Base-by-base conservation (phyloP, 495 filamentous ascomycete species). In the Podospora australis region DNA sequence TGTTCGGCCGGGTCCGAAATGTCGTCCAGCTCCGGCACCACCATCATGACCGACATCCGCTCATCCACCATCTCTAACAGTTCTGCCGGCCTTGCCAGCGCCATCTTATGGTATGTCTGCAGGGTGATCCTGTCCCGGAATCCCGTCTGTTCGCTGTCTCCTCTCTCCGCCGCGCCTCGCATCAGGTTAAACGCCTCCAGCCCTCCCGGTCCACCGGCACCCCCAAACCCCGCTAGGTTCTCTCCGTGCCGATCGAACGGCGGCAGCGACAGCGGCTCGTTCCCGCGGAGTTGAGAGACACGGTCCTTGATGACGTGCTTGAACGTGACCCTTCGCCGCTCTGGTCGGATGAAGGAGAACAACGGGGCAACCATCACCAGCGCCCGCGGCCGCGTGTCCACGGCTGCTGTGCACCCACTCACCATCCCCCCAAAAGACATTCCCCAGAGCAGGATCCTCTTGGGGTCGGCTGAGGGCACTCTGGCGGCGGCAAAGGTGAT, bases 371-470 rank as follows among this genome's bases (percentile, higher is more conserved):
- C 13, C 50, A 64, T n/a, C 5, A 59, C 25, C 16, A 59, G 10
- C 2, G 16, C 50, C 14, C 35, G 36, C 11, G 23, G 6, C 6
- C 48, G 39, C 2, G 13, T 43, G 22, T 47, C 50, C 11, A 48
- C 50, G 13, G 44, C 44, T 6, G 35, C 50, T 38, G 49, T 14
- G 50, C 49, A 21, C 2, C 6, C 26, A 39, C 30, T 25, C 42
- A 62, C 52, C 4, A 20, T 34, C 13, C 30, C 68, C 4, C 59
- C 68, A 35, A 70, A 55, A 6, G 78, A 74, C 39, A 79, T 62
- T 2, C 71, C 69, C 63, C 71, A 81, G 57, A 80, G 73, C 0
- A 50, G 26, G 2, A 76, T 55, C 6, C 72, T 65, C 0, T n/a
- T 1, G 3, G 49, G 7, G 36, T 72, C 65, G 6, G 73, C 66